Evolutionary conservation across 208 protist genomes (phyloP).

Genomic region (Trypanosoma theileri): DNA sequence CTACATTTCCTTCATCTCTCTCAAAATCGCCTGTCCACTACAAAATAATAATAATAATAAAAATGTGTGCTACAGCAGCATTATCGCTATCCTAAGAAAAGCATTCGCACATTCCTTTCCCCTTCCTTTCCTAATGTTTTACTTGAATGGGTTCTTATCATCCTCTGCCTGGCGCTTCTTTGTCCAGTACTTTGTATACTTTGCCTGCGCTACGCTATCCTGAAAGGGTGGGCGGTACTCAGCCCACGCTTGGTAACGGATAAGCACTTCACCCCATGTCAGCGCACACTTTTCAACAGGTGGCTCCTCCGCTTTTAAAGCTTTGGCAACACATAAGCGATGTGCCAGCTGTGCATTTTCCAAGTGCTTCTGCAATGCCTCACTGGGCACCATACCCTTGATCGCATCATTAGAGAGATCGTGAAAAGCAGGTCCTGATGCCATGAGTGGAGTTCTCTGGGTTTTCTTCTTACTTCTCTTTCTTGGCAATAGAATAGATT

Average conservation of each 20-base stretch:
- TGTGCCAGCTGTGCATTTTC: slow-evolving; percentile 89
- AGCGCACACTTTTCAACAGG: slow-evolving; percentile 85
- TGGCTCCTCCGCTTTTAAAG: slow-evolving; percentile 63
- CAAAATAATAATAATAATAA: not conserved
- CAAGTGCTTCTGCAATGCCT: slow-evolving; percentile 85
- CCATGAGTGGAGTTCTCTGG: slow-evolving; percentile 32
- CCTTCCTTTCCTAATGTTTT: not conserved
- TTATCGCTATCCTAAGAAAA: not conserved
- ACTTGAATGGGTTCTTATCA: slow-evolving; percentile 42
- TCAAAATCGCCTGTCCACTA: slow-evolving; percentile 4
- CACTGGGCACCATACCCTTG: slow-evolving; percentile 64
- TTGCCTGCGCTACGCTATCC: slow-evolving; percentile 59
- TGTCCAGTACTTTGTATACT: slow-evolving; percentile 87
- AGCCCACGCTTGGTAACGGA: slow-evolving; percentile 87
- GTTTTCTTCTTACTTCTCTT: not conserved
- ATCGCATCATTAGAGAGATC: slow-evolving; percentile 83
- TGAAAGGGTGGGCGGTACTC: slow-evolving; percentile 87
- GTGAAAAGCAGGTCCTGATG: slow-evolving; percentile 64
- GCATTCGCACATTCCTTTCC: too few species aligned
- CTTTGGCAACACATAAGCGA: slow-evolving; percentile 86
- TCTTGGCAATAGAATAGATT: not conserved
- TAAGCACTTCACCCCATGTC: slow-evolving; percentile 88
- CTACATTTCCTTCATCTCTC: not conserved
- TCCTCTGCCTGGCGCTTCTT: slow-evolving; percentile 76
- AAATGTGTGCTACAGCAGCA: not conserved